Conservation (phyloP, 345 rosid species). For the Hevea brasiliensis region DNA sequence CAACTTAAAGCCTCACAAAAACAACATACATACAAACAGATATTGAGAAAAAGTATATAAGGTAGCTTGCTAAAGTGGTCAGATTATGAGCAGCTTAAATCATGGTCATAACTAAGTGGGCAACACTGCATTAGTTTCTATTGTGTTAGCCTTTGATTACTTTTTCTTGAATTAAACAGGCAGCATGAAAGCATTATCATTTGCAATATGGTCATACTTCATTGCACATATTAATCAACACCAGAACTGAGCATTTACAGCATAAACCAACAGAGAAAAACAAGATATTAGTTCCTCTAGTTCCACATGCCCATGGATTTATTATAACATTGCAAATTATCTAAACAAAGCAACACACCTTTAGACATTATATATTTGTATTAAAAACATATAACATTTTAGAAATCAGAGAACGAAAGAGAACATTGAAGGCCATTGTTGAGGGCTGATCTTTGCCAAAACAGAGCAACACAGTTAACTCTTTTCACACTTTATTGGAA, state of each 20-base stretch:
- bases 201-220: neutral
- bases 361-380: too few relatives aligned
- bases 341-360: too few relatives aligned
- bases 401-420: too few relatives aligned
- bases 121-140: neutral
- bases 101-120: neutral
- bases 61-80: neutral
- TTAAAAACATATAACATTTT: too few relatives aligned
- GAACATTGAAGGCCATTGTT: neutral
- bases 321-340: too few relatives aligned
- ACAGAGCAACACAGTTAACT: neutral
- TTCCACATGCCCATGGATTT: neutral
- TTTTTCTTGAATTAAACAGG: too few relatives aligned
- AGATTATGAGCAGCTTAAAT: neutral
- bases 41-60: neutral
- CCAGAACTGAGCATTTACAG: neutral
- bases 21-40: neutral
- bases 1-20: neutral
- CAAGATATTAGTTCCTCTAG: neutral
- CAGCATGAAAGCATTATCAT: neutral
- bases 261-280: neutral
- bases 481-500: too few relatives aligned
- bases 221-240: neutral
- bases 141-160: too few relatives aligned
- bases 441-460: constrained; percentile 1